Evolutionary conservation across 2,329 filamentous ascomycete species (phyloP), one percentile per base, ranked within the genome.

Genomic region (Nannizziopsis barbatae): DNA sequence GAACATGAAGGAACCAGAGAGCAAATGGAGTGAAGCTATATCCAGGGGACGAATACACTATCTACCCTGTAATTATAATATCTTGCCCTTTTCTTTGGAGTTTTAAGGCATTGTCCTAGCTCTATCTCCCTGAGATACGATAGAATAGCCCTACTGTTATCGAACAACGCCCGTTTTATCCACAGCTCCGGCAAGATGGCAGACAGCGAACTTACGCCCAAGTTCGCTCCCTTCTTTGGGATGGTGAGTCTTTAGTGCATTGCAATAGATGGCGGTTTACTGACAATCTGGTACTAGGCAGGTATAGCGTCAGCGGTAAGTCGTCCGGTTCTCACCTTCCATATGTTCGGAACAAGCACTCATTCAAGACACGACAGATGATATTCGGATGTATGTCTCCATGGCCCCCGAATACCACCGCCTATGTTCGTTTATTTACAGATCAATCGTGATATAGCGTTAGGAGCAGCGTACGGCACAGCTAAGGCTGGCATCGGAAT

Each of bases 401-500:
- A 17, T 31, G n/a, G 50, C 51, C 32, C 31, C 31, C 42, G 20
- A 14, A 3, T 7, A 27, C 22, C 22, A 27, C 49, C 10, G 47
- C 44, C 39, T 35, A 30, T 18, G 2, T 15, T 17, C 36, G 10
- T 35, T 22, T 22, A 33, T 35, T 50, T 42, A 42, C 41, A 52
- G 30, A 14, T 27, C 42, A 12, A 47, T 40, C 39, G n/a, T 40
- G 38, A 37, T 42, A 62, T 65, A 81, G 79, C 76, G 61, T 64
- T 77, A 56, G 79, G 79, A 64, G 79, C 79, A 59, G 79, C 79
- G 63, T 82, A 80, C 66, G 79, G 79, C 59, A 83, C 79, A 51
- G 78, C 79, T 36, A 83, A 83, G 66, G 78, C 79, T 38, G 79
- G 79, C 56, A 81, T 82, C 61, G 79, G 79, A 55, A 83, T 83